Evolutionary conservation across 208 protist genomes (phyloP).

Genomic region (Wallacemonas collosoma): DNA sequence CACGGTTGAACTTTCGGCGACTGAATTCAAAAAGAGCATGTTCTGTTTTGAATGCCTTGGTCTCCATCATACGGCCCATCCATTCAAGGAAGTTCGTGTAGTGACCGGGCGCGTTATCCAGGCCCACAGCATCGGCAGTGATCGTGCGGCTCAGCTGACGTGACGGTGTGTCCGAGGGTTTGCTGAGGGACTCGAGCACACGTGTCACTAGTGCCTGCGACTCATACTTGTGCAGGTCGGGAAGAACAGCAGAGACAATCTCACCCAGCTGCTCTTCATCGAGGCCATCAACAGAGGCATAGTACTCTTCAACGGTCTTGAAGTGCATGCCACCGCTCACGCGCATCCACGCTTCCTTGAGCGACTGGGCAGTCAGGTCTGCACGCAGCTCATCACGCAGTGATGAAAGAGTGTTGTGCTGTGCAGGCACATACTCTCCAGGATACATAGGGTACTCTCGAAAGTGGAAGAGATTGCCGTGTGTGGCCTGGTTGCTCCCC

Average conservation of each 20-base stretch:
- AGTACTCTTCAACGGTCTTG: conserved; percentile 85
- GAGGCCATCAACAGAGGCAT: conserved; percentile 80
- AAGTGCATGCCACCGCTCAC: conserved; percentile 80
- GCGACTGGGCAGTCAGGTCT: conserved; percentile 82
- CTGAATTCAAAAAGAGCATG: conserved; percentile 90
- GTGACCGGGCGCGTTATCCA: conserved; percentile 86
- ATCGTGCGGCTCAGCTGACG: conserved; percentile 81
- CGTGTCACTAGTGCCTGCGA: conserved; percentile 73
- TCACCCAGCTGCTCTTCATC: conserved; percentile 87
- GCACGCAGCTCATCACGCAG: conserved; percentile 79
- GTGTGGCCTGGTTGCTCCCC: conserved; percentile 61
- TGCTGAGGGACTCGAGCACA: conserved; percentile 84
- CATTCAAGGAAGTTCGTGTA: conserved; percentile 93
- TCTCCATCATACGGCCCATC: conserved; percentile 89
- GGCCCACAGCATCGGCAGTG: conserved; percentile 82
- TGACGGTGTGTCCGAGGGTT: conserved; percentile 59
- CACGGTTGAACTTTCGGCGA: conserved; percentile 82
- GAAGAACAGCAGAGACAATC: conserved; percentile 81
- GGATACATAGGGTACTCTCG: conserved; percentile 93
- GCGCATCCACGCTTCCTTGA: conserved; percentile 92
- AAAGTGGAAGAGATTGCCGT: conserved; percentile 91
- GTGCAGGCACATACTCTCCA: conserved; percentile 87
- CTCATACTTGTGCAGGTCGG: conserved; percentile 70
- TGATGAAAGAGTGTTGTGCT: conserved; percentile 86
- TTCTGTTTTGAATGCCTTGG: conserved; percentile 90